Evolutionary conservation across 805 yeast species (phyloP).

Genomic region (Grigorovia jiainica): DNA sequence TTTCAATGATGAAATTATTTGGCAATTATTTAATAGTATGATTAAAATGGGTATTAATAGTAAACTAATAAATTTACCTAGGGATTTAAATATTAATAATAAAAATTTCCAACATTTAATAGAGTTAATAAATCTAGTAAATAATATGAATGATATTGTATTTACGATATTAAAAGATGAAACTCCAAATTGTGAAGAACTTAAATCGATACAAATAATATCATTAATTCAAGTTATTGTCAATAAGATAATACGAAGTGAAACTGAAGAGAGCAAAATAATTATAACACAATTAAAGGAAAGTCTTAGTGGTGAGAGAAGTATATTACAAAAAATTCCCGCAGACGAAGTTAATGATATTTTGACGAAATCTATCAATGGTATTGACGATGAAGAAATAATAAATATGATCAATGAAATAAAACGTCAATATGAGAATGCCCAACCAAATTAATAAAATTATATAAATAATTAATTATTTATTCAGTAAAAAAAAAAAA

Average conservation of each 20-base stretch:
- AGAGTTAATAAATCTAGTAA: neutral
- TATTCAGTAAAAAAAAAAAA: neutral
- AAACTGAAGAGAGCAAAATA: neutral
- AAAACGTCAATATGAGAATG: neutral
- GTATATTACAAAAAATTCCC: neutral
- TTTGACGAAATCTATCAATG: neutral
- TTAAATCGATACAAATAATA: neutral
- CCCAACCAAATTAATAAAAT: neutral
- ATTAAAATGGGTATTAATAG: neutral
- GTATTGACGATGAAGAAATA: neutral
- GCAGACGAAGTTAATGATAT: neutral
- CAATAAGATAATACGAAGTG: neutral
- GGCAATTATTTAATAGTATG: neutral
- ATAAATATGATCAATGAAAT: neutral
- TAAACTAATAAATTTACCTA: neutral
- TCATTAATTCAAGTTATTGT: constrained; percentile 1
- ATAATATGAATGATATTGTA: neutral
- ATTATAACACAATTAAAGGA: neutral
- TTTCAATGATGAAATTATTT: neutral
- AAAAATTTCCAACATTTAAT: neutral
- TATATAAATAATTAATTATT: neutral
- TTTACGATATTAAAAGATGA: neutral
- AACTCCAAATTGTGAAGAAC: no score
- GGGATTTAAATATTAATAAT: neutral
- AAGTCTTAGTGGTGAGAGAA: neutral